Conservation (phyloP, 1,139 yeast species). For the Candida neerlandica region DNA sequence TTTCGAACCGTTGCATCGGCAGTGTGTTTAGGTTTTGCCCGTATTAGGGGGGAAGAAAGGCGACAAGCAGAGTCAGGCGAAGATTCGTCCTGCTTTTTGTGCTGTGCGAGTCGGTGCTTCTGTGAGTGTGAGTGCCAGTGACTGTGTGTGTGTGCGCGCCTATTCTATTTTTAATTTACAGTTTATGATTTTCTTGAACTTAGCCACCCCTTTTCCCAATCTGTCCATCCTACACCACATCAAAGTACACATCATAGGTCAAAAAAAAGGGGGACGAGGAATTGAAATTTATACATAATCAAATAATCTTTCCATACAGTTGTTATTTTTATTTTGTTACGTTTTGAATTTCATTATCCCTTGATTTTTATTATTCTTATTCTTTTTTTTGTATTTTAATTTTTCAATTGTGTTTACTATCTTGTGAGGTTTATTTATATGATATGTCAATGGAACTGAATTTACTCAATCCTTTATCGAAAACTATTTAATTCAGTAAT, state of each 20-base stretch:
- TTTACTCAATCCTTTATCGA: not conserved
- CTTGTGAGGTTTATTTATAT: slow-evolving; percentile 1
- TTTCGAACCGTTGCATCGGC: not conserved
- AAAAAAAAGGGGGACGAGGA: not conserved
- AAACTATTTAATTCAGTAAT: not conserved
- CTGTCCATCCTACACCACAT: not conserved
- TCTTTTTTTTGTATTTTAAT: not conserved
- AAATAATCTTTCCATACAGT: not conserved
- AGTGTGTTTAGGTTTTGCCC: not conserved
- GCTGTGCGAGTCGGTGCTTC: not conserved
- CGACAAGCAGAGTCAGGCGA: not conserved
- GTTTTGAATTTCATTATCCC: not conserved
- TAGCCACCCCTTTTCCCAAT: slow-evolving; percentile 1
- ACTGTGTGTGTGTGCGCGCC: not conserved
- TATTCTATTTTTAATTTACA: slow-evolving; percentile 1
- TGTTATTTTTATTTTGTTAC: slow-evolving; percentile 1
- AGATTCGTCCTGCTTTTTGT: no score
- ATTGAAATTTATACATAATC: not conserved
- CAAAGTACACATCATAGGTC: not conserved
- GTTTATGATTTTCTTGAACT: not conserved
- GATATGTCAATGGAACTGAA: not conserved
- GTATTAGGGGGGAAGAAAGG: not conserved
- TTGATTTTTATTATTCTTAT: not conserved
- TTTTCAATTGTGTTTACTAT: not conserved
- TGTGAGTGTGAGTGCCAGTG: not conserved